Base-by-base conservation (phyloP, 2,329 filamentous ascomycete genomes). In the Trichoderma harzianum region DNA sequence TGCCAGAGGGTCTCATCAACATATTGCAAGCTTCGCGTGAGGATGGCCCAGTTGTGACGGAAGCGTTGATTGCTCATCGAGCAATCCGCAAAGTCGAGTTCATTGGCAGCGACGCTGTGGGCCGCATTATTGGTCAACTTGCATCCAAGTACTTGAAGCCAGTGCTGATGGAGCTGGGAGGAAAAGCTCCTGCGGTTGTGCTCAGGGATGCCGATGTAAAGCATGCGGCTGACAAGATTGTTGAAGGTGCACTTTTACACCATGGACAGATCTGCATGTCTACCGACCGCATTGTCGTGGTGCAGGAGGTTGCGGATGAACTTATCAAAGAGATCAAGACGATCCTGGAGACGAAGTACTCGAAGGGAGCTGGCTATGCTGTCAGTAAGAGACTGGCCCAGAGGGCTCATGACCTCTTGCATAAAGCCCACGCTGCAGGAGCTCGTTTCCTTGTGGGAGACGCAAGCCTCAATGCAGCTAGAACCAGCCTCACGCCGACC, bases 261-360 rank as follows among this genome's bases (percentile, higher is more conserved):
- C 14, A 88, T 26, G 91, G 91, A 1, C 91, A 93, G 82, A 88
- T 93, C 58, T 93, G 91, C 83, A 92, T 93, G 90, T 85, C 86
- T 10, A 92, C 90, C 0, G 91, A 92, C 78, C 86, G 89, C 16
- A 87, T 92, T 12, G 72, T 83, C 18, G 79, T 83, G 11, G 65
- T 63, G 10, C 34, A 36, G 11, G 66, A 70, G 32, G 21, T 65
- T 14, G 66, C 65, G 3, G 67, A 60, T 16, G 28, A 58, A 8
- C 53, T 72, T 10, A 6, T 72, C 36, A 11, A 26, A 16, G 60
- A 47, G 21, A 36, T 70, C 26, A 72, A 58, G 51, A 14, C 8
- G 18, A 14, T 18, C 28, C 6, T 72, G 26, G 18, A 21, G 18
- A 36, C 39, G 1, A 51, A 32, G 6, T 70, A 47, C 3, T 6